Conservation (phyloP, 75 land plant species). For the Cryptomeria japonica region DNA sequence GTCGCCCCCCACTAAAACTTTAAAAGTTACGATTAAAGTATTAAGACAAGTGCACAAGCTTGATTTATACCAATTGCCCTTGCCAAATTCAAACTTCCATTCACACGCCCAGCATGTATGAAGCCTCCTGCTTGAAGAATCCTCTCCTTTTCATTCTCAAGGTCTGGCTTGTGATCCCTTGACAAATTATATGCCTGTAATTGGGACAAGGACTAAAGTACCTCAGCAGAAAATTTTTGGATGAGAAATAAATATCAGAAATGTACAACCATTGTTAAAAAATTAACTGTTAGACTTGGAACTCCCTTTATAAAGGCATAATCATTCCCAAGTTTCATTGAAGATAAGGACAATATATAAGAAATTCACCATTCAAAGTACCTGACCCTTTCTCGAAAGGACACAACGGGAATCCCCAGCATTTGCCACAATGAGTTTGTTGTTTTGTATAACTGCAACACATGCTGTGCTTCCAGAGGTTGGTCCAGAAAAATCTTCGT, state of each 20-base stretch:
- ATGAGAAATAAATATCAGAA: background rate
- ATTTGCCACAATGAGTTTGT: constrained; percentile 41
- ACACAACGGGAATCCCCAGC: constrained; percentile 55
- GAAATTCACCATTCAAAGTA: background rate
- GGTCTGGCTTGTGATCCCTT: constrained; percentile 47
- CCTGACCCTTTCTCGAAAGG: constrained; percentile 44
- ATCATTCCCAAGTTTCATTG: no score
- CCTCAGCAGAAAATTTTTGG: background rate
- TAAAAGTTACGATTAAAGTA: background rate
- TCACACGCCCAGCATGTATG: constrained; percentile 38
- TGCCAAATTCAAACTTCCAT: constrained; percentile 43
- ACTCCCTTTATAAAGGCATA: background rate
- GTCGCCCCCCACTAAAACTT: background rate
- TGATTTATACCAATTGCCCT: constrained; percentile 39
- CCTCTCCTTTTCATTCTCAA: constrained; percentile 38
- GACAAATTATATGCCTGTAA: constrained; percentile 38
- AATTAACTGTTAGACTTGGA: background rate
- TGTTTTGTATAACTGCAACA: constrained; percentile 36
- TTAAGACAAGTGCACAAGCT: constrained; percentile 1
- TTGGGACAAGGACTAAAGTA: background rate
- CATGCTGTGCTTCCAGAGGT: constrained; percentile 53
- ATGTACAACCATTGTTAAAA: background rate
- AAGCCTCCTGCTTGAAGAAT: constrained; percentile 40
- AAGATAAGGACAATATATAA: background rate
- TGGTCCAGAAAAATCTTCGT: constrained; percentile 39